A percentile compares a stretch with the other conserved stretches of the same genome.
These are phyloP conservation scores for Coemansia sp. DNA, from an alignment of 192 early-diverging fungal species.

Conservation along the genomic window DNA sequence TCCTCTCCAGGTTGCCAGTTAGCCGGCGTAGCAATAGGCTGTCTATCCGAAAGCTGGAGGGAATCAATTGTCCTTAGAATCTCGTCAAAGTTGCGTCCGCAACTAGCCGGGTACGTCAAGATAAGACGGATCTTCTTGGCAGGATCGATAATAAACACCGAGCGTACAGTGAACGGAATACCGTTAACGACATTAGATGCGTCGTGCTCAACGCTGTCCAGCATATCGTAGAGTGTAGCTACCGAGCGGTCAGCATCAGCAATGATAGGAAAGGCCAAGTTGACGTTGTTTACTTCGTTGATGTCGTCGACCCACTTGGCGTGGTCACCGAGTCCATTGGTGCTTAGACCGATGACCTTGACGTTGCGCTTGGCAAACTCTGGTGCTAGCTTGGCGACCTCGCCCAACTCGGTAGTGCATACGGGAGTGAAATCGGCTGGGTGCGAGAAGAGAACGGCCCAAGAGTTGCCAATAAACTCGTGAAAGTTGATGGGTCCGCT, in stretches of 20 bases:
- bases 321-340: conserved; percentile 83
- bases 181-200: conserved; percentile 84
- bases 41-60: conserved; percentile 85
- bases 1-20: conserved; percentile 88
- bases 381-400: conserved; percentile 76
- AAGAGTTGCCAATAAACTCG: conserved; percentile 78
- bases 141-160: conserved; percentile 95
- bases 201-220: conserved; percentile 87
- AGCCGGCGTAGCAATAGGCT: conserved; percentile 91
- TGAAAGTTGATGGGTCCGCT: conserved; percentile 91
- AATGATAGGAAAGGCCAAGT: conserved; percentile 89
- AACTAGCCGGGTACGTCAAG: conserved; percentile 91
- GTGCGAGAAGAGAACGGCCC: conserved; percentile 98
- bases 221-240: conserved; percentile 94
- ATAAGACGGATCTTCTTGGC: conserved; percentile 86
- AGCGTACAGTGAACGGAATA: conserved; percentile 93
- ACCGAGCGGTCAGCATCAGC: conserved; percentile 86
- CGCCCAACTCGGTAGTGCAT: conserved; percentile 96
- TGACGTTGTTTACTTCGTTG: conserved; percentile 83
- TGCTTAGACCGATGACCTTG: conserved; percentile 92
- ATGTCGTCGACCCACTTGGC: conserved; percentile 91
- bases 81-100: conserved; percentile 96
- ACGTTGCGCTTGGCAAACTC: conserved; percentile 82
- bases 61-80: conserved; percentile 92
- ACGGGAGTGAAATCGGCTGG: conserved; percentile 96